A percentile compares a stretch with the other conserved stretches of the same genome.
Conservation (phyloP, 495 filamentous ascomycete species). For the Annulohypoxylon nitens region DNA sequence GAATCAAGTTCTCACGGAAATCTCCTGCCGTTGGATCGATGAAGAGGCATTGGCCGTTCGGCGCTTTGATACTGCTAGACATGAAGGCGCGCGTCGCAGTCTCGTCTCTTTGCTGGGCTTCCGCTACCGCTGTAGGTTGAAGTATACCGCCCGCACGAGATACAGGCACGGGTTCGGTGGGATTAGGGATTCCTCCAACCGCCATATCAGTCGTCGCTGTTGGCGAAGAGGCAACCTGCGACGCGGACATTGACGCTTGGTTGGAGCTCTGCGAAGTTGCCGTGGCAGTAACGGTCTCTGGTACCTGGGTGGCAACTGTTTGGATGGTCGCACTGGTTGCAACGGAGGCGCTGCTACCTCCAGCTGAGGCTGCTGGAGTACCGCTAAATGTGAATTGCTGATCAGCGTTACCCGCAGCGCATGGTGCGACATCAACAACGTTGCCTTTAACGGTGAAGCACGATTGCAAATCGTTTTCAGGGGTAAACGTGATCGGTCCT, state of each 20-base stretch:
- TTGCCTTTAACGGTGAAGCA: constrained; percentile 63
- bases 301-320: constrained; percentile 2
- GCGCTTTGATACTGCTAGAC: constrained; percentile 60
- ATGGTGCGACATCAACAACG: constrained; percentile 59
- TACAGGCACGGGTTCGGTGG: constrained; percentile 63
- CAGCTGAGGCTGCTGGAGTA: constrained; percentile 34
- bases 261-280: constrained; percentile 25
- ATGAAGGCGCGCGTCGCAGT: constrained; percentile 63
- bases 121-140: constrained; percentile 62
- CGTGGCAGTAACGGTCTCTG: constrained; percentile 17
- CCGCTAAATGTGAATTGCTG: constrained; percentile 64
- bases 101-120: constrained; percentile 60
- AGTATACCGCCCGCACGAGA: constrained; percentile 64
- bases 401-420: constrained; percentile 55
- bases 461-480: constrained; percentile 57
- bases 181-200: constrained; percentile 54
- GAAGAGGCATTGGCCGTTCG: constrained; percentile 65
- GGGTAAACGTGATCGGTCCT: constrained; percentile 58
- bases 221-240: constrained; percentile 22
- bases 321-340: constrained; percentile 10
- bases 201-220: constrained; percentile 14
- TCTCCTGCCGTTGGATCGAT: constrained; percentile 67
- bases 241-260: constrained; percentile 20
- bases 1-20: constrained; percentile 68
- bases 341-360: constrained; percentile 13